Conservation (phyloP, 768 basidiomycete species). For the Suillus subluteus region DNA sequence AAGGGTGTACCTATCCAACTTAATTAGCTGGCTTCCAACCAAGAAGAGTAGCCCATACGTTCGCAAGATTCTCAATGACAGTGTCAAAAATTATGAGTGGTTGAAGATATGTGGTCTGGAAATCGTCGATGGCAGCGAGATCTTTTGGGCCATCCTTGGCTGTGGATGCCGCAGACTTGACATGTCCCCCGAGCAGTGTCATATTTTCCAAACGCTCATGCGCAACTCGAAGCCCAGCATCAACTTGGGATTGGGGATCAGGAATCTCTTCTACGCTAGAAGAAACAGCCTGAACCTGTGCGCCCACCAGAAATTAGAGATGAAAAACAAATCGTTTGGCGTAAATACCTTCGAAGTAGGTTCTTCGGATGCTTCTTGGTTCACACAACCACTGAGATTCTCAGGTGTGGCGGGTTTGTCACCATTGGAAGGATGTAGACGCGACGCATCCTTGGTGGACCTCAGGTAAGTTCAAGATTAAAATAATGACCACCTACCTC, state of each 20-base stretch:
- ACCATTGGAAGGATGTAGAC: not conserved
- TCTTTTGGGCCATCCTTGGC: not conserved
- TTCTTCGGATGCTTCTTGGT: not conserved
- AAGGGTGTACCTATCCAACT: slow-evolving; percentile 9
- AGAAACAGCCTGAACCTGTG: not conserved
- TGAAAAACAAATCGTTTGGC: not conserved
- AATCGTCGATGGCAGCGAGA: not conserved
- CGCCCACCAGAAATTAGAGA: not conserved
- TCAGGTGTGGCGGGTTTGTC: not conserved
- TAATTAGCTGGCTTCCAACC: not conserved
- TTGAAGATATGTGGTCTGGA: slow-evolving; percentile 1
- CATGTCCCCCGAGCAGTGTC: not conserved
- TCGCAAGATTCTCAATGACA: not conserved
- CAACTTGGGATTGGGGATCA: not conserved
- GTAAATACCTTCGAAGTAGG: not conserved
- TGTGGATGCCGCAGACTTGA: not conserved
- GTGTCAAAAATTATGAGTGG: slow-evolving; percentile 7
- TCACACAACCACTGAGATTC: not conserved
- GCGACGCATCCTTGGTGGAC: too few relatives aligned
- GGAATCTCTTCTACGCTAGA: not conserved
- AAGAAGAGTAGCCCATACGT: not conserved
- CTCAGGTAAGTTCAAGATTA: too few relatives aligned
- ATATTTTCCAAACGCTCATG: not conserved
- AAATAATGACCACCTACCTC: too few relatives aligned
- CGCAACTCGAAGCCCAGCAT: not conserved